Evolutionary conservation across 1,284 basidiomycete genomes (phyloP), one percentile per base, ranked within the genome.

Genomic region (Malassezia arunalokei): DNA sequence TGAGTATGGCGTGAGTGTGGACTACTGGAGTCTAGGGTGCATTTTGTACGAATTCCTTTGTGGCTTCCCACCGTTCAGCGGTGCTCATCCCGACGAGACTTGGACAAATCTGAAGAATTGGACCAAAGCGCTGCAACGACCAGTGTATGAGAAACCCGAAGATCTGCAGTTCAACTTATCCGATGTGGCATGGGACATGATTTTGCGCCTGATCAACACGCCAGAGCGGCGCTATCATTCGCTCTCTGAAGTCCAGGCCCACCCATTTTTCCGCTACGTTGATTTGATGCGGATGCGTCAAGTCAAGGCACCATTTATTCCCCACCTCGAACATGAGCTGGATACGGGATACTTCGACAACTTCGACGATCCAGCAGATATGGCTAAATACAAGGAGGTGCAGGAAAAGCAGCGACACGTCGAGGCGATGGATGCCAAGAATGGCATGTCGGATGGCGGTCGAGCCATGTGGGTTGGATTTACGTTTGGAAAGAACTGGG

Each of bases 31-130:
- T 5, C 80, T 99, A 4, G 94, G 94, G 8, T 98, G 94, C 74
- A 98, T 99, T 66, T 77, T 99, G 28, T 99, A 96, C 76, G 68
- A 96, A 76, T 95, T 95, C 76, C 78, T 95, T n/a, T 78, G 76
- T 51, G 76, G 76, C 51, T 98, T 95, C 77, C 94, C 94, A 8
- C 94, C 94, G 0, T 99, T 98, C 77, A 92, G 87, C 47, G 94
- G 94, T 11, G 82, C 85, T 40, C 89, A 85, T 0, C 86, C 91
- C 0, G 92, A 99, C 66, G 94, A 99, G 76, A 99, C 94, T 0
- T 99, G 94, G 90, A 89, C 89, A 17, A 98, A 98, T 75, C 77
- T 99, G 63, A 96, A 96, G 76, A 96, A 95, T 74, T 99, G 94
- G 94, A 81, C 83, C 24, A 86, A 86, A 63, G 69, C 91, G 3